These are phyloP conservation scores for Macrophomina phaseolina DNA, from an alignment of 2,329 filamentous ascomycete species.

Conservation along the genomic window DNA sequence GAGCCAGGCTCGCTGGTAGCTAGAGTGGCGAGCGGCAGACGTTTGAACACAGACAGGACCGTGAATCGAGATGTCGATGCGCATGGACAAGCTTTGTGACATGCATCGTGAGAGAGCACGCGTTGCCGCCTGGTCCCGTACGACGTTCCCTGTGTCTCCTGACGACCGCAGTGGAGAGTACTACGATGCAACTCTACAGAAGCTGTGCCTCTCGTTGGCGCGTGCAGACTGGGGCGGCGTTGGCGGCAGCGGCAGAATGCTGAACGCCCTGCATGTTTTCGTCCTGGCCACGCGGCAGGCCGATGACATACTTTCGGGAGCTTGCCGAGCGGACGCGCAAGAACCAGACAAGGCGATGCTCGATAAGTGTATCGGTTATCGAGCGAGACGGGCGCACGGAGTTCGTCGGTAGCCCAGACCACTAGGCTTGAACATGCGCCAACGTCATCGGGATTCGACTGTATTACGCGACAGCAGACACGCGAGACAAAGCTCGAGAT, in stretches of 20 bases:
- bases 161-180: no score
- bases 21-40: no score
- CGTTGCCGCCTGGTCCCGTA: neutral
- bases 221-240: neutral
- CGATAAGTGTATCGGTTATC: slow-evolving; percentile 16
- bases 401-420: neutral
- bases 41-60: no score
- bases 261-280: neutral
- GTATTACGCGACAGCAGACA: neutral
- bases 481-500: neutral
- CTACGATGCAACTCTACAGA: no score
- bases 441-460: slow-evolving; percentile 3
- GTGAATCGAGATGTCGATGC: neutral
- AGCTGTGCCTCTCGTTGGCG: neutral
- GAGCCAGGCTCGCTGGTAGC: no score
- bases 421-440: neutral
- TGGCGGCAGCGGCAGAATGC: neutral
- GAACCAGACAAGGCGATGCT: slow-evolving; percentile 7
- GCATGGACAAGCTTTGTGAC: neutral
- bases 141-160: neutral
- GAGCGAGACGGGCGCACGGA: slow-evolving; percentile 16
- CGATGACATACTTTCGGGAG: neutral
- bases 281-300: slow-evolving; percentile 8
- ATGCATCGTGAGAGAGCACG: neutral
- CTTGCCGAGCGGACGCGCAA: neutral